Conservation (phyloP, 768 basidiomycete genomes). For the Suillus alpinus region DNA sequence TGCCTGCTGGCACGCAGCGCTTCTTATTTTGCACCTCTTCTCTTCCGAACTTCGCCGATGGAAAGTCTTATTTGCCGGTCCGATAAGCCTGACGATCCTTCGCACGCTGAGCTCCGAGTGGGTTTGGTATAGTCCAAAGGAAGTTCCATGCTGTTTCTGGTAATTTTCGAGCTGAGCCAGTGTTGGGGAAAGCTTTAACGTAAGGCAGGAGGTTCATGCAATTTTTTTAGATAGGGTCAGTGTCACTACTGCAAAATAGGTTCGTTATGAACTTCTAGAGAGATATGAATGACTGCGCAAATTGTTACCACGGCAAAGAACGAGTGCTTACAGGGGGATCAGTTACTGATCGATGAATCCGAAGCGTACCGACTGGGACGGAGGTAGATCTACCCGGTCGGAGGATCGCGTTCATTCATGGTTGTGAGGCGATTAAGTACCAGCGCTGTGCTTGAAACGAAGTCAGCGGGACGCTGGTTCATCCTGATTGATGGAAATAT, state of each 20-base stretch:
- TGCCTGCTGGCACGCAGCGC: background rate
- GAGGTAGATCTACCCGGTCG: constrained; percentile 13
- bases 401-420: constrained; percentile 20
- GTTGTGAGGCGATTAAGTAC: constrained; percentile 15
- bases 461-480: constrained; percentile 12
- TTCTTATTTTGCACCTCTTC: background rate
- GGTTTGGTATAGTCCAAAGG: background rate
- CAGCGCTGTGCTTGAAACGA: constrained; percentile 20
- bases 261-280: background rate
- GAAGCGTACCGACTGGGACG: constrained; percentile 23
- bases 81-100: constrained; percentile 10
- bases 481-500: constrained; percentile 5
- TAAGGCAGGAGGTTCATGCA: background rate
- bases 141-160: background rate
- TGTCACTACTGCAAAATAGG: background rate
- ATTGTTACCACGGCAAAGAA: constrained; percentile 1
- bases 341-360: background rate
- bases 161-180: background rate
- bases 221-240: background rate
- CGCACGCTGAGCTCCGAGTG: background rate
- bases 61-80: constrained; percentile 3
- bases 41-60: background rate
- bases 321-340: background rate
- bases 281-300: constrained; percentile 1
- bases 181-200: background rate